phyloP scores from a whole-genome alignment of 163 green algal species.

The Trebouxia gelatinosa region DNA sequence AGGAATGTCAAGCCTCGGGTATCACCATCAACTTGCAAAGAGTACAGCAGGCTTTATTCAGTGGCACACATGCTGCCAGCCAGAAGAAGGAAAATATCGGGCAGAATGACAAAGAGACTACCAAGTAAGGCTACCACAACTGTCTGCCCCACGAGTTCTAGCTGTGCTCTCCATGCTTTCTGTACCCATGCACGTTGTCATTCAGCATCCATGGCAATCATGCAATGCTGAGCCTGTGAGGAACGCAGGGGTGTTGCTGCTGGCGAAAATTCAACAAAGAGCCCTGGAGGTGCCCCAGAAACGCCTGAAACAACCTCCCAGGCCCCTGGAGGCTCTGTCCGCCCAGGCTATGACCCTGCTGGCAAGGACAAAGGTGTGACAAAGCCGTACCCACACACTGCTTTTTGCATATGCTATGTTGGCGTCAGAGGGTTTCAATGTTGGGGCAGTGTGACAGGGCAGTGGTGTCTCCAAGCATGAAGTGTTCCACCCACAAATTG shows the following conservation, averaged over 20 bases:
- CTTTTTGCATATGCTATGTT: no score
- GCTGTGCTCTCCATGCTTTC: background rate
- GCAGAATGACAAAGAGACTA: background rate
- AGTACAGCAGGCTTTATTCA: no score
- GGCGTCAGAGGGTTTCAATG: no score
- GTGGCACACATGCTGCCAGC: no score
- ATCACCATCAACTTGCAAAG: no score
- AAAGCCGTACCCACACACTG: background rate
- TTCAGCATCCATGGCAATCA: no score
- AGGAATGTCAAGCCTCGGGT: no score
- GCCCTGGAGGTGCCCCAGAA: background rate
- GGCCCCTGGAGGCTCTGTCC: background rate
- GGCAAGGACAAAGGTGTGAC: constrained; percentile 17
- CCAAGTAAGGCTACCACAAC: background rate
- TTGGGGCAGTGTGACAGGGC: no score
- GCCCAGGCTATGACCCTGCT: background rate
- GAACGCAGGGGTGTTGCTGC: constrained; percentile 4
- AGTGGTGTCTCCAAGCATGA: no score
- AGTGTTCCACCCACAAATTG: no score
- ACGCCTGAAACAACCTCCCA: constrained; percentile 1
- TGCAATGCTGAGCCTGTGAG: no score
- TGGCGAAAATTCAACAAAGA: background rate
- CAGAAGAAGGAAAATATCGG: constrained; percentile 7
- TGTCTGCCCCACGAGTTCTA: background rate
- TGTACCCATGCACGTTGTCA: no score